phyloP scores from a whole-genome alignment of 805 yeast genomes.

The Lipomyces kockii region DNA sequence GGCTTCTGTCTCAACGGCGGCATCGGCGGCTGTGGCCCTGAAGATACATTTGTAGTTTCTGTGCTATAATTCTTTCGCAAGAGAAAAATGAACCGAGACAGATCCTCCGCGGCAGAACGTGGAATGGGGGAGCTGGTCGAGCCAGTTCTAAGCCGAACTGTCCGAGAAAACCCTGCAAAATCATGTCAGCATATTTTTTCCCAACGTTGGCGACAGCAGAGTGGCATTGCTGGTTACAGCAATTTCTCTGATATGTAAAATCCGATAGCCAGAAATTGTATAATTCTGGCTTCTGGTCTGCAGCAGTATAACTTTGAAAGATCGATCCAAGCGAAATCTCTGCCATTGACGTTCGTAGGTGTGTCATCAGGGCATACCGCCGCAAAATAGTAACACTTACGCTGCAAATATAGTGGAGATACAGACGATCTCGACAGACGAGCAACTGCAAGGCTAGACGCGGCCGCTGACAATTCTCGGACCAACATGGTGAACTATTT shows the following conservation, averaged over 20 bases:
- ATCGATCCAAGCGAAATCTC: not conserved
- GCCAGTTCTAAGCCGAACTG: not conserved
- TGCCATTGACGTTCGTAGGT: not conserved
- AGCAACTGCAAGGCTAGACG: not conserved
- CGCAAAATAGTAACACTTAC: not conserved
- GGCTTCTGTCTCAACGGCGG: not conserved
- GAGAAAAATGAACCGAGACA: not conserved
- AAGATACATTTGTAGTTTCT: not conserved
- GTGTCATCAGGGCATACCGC: not conserved
- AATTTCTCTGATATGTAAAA: not conserved
- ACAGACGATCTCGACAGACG: not conserved
- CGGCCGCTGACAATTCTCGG: not conserved
- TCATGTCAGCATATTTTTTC: not conserved
- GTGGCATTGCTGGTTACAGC: not conserved
- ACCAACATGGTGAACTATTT: not conserved
- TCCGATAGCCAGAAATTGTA: not conserved
- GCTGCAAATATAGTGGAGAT: not conserved
- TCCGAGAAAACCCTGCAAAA: not conserved
- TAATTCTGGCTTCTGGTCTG: not conserved
- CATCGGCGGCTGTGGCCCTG: not conserved
- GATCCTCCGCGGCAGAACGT: not conserved
- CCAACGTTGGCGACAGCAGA: not conserved
- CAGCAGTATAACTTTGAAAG: not conserved
- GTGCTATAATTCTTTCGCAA: conserved; percentile 1
- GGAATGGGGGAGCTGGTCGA: not conserved